Evolutionary conservation across 257 asterid species (phyloP).

Genomic region (Oldenlandia corymbosa): DNA sequence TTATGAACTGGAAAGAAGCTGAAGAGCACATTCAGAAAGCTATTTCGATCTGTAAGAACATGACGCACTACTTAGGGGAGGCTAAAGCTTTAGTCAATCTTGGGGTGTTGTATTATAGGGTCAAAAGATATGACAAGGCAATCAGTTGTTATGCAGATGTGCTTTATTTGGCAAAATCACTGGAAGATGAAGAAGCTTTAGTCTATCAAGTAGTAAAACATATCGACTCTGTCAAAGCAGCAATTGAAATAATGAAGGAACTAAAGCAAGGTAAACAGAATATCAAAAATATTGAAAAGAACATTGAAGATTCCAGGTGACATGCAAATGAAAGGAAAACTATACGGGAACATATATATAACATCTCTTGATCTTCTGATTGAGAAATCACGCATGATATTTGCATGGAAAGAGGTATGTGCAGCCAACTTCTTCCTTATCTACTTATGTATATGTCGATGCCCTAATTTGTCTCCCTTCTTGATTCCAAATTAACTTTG

Average conservation of each 20-base stretch:
- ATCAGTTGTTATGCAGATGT: slow-evolving; percentile 67
- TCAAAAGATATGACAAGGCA: slow-evolving; percentile 66
- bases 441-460: too few relatives aligned
- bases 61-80: slow-evolving; percentile 86
- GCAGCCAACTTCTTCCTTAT: slow-evolving; percentile 1
- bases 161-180: slow-evolving; percentile 58
- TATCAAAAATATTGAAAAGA: slow-evolving; percentile 71
- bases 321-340: slow-evolving; percentile 57
- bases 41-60: slow-evolving; percentile 57
- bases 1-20: slow-evolving; percentile 76
- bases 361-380: slow-evolving; percentile 61
- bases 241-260: slow-evolving; percentile 55
- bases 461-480: slow-evolving; percentile 1
- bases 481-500: neutral
- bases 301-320: slow-evolving; percentile 54
- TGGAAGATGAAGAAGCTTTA: slow-evolving; percentile 85
- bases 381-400: slow-evolving; percentile 67
- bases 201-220: slow-evolving; percentile 53
- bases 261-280: slow-evolving; percentile 67
- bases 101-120: slow-evolving; percentile 76
- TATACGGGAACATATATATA: slow-evolving; percentile 60
- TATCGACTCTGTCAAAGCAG: slow-evolving; percentile 53
- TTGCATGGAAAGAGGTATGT: slow-evolving; percentile 65
- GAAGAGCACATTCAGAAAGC: slow-evolving; percentile 62
- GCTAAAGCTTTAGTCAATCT: slow-evolving; percentile 88